Percentiles rank a stretch among this genome's conserved stretches.
phyloP scores from a whole-genome alignment of 2,329 filamentous ascomycete genomes.

The Talaromyces funiculosus region DNA sequence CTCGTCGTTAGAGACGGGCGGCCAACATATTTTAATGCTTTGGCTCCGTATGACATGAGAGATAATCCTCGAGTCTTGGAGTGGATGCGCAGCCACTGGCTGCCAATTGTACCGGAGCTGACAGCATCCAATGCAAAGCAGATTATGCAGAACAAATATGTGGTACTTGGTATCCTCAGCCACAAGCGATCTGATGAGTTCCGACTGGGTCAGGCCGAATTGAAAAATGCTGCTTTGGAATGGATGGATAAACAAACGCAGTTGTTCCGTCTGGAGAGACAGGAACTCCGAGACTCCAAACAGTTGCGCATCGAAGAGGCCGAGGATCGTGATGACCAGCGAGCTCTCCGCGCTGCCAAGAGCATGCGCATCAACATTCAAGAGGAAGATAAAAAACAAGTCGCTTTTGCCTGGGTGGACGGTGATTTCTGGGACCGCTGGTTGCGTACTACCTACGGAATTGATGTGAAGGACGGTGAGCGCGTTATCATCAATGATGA shows the following conservation, averaged over 20 bases:
- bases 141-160: conserved; percentile 89
- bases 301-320: conserved; percentile 94
- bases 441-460: conserved; percentile 90
- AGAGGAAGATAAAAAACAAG: conserved; percentile 77
- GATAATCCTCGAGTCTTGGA: conserved; percentile 71
- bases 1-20: conserved; percentile 84
- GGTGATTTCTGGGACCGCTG: conserved; percentile 96
- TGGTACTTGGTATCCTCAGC: conserved; percentile 86
- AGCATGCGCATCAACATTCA: conserved; percentile 88
- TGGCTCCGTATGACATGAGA: conserved; percentile 87
- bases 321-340: conserved; percentile 84
- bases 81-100: conserved; percentile 97
- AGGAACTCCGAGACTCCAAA: conserved; percentile 90
- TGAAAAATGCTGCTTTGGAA: conserved; percentile 91
- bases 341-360: conserved; percentile 80
- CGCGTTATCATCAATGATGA: conserved; percentile 95
- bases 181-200: conserved; percentile 76
- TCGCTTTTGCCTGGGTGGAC: conserved; percentile 95
- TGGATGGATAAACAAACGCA: conserved; percentile 98
- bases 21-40: conserved; percentile 80
- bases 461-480: conserved; percentile 79
- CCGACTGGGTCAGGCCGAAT: conserved; percentile 69
- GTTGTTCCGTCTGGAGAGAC: conserved; percentile 83
- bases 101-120: conserved; percentile 90
- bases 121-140: conserved; percentile 86